These are phyloP conservation scores for Neurospora sp. DNA, from an alignment of 495 filamentous ascomycete species.

Conservation along the genomic window DNA sequence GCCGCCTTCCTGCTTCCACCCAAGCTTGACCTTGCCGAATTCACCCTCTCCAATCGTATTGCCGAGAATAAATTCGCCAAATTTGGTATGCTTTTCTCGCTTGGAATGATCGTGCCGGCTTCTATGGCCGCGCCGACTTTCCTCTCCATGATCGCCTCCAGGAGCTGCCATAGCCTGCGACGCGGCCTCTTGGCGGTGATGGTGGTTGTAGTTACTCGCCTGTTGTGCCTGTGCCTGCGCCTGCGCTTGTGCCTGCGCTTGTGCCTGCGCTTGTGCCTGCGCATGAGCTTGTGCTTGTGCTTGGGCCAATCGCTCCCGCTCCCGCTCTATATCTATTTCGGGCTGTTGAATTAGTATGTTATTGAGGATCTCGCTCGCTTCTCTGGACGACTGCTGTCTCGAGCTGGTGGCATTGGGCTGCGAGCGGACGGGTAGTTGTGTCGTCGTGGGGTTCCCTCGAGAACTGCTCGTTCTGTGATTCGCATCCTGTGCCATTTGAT, in stretches of 20 bases:
- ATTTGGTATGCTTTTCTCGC: constrained; percentile 69
- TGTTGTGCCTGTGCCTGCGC: not conserved
- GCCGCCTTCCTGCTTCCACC: constrained; percentile 95
- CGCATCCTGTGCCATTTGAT: constrained; percentile 30
- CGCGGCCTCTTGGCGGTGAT: constrained; percentile 30
- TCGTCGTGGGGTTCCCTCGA: constrained; percentile 32
- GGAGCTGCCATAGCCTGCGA: constrained; percentile 44
- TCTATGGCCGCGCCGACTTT: constrained; percentile 47
- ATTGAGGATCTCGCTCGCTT: constrained; percentile 65
- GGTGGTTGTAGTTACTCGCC: not conserved
- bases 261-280: not conserved
- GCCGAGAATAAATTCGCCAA: constrained; percentile 90
- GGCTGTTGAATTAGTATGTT: constrained; percentile 71
- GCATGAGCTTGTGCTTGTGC: constrained; percentile 35
- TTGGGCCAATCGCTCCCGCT: constrained; percentile 59
- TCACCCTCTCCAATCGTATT: constrained; percentile 98
- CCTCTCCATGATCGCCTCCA: constrained; percentile 50
- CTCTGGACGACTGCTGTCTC: constrained; percentile 44
- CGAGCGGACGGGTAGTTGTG: constrained; percentile 31
- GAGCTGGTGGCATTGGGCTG: constrained; percentile 21
- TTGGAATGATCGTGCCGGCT: constrained; percentile 69
- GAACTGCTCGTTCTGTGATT: constrained; percentile 40
- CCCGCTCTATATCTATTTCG: constrained; percentile 65
- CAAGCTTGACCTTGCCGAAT: constrained; percentile 97
- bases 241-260: not conserved